A percentile compares a stretch with the other conserved stretches of the same genome.
Conservation (phyloP, 805 yeast species). For the Spathaspora girioi region DNA sequence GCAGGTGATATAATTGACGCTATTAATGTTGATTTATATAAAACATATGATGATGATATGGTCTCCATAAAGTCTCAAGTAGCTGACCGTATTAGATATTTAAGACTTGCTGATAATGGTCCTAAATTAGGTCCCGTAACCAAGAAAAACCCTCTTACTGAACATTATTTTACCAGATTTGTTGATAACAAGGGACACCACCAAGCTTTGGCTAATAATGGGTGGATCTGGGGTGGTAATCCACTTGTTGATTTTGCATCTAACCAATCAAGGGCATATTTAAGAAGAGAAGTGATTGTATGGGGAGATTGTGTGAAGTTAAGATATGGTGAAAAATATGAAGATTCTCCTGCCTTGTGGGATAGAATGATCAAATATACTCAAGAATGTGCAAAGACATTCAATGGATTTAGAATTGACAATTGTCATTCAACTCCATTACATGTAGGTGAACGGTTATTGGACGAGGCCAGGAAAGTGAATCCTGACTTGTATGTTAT, state of each 20-base stretch:
- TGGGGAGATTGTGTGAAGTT: conserved; percentile 98
- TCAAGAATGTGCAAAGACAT: conserved; percentile 63
- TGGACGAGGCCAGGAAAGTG: conserved; percentile 82
- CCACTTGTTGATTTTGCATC: conserved; percentile 94
- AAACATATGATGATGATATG: conserved; percentile 71
- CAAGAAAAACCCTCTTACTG: conserved; percentile 59
- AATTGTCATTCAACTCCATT: conserved; percentile 96
- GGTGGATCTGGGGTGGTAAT: conserved; percentile 98
- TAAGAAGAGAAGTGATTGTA: conserved; percentile 88
- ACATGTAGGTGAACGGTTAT: conserved; percentile 85
- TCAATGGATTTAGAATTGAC: conserved; percentile 89
- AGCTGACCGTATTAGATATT: conserved; percentile 69
- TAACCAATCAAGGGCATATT: conserved; percentile 67
- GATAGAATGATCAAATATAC: conserved; percentile 79
- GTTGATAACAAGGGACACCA: conserved; percentile 47
- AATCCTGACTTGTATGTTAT: conserved; percentile 88
- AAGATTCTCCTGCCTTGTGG: conserved; percentile 91
- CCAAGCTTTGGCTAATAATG: conserved; percentile 86
- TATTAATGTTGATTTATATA: conserved; percentile 70
- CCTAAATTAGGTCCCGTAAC: conserved; percentile 69
- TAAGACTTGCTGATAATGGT: conserved; percentile 76
- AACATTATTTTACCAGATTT: conserved; percentile 84
- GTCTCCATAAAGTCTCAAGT: conserved; percentile 64
- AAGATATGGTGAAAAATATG: conserved; percentile 72
- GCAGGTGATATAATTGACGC: conserved; percentile 65